Percentiles rank a stretch among this genome's conserved stretches.
These are phyloP conservation scores for Nicotiana otophora DNA, from an alignment of 257 asterid genomes.

Conservation along the genomic window DNA sequence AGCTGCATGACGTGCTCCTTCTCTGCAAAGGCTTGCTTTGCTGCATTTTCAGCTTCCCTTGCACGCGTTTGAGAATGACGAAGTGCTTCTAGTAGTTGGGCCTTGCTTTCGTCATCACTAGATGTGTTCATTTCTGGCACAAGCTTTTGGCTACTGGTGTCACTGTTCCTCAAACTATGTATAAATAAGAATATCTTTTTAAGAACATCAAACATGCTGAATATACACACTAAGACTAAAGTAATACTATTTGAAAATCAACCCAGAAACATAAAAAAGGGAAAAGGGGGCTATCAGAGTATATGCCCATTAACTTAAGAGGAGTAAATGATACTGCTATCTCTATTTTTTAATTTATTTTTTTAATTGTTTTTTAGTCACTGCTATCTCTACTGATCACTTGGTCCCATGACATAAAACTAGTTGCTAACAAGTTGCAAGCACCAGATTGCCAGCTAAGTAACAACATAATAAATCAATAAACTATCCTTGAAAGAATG, in stretches of 20 bases:
- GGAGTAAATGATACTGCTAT: background rate
- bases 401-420: background rate
- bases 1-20: slow-evolving; percentile 69
- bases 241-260: background rate
- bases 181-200: background rate
- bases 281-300: background rate
- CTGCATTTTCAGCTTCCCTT: slow-evolving; percentile 82
- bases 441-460: background rate
- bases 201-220: background rate
- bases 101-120: slow-evolving; percentile 35
- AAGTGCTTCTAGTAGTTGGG: slow-evolving; percentile 66
- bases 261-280: background rate
- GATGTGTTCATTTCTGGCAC: slow-evolving; percentile 9
- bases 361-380: background rate
- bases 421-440: background rate
- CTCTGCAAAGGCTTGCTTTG: slow-evolving; percentile 59
- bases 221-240: background rate
- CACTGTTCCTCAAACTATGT: slow-evolving; percentile 28
- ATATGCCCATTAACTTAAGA: background rate
- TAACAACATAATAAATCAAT: background rate
- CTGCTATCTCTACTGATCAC: background rate
- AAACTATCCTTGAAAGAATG: background rate
- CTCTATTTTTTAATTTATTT: background rate
- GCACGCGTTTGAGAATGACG: slow-evolving; percentile 94
- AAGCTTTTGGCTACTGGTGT: slow-evolving; percentile 19